Evolutionary conservation across 139 green algal genomes (phyloP).

Genomic region (Chlorokybus atmophyticus): DNA sequence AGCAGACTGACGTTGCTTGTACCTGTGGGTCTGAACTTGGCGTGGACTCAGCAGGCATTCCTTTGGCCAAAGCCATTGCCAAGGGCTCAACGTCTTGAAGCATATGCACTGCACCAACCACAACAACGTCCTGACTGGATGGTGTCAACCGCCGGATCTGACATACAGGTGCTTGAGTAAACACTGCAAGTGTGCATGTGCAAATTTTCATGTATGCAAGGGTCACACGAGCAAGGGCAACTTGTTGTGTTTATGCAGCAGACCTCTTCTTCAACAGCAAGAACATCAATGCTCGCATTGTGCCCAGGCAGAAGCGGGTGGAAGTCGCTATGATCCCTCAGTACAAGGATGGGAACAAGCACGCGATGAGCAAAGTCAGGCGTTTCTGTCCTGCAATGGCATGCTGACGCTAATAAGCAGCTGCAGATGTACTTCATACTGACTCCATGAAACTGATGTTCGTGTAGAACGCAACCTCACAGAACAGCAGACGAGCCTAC

Average conservation of each 20-base stretch:
- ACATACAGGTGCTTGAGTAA: too few relatives aligned
- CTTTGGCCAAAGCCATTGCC: constrained; percentile 19
- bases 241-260: too few relatives aligned
- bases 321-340: constrained; percentile 21
- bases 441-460: too few relatives aligned
- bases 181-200: too few relatives aligned
- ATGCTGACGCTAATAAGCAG: too few relatives aligned
- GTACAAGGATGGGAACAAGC: constrained; percentile 21
- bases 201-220: too few relatives aligned
- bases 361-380: constrained; percentile 21
- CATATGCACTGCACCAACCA: constrained; percentile 19
- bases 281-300: constrained; percentile 8
- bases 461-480: too few relatives aligned
- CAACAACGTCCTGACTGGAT: constrained; percentile 22
- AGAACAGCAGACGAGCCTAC: too few relatives aligned
- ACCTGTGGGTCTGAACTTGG: too few relatives aligned
- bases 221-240: too few relatives aligned
- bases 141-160: constrained; percentile 15
- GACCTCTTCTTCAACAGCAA: constrained; percentile 4
- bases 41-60: background rate
- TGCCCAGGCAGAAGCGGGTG: constrained; percentile 14
- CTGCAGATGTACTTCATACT: too few relatives aligned
- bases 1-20: too few relatives aligned
- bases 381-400: constrained; percentile 15
- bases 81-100: constrained; percentile 30